phyloP scores from a whole-genome alignment of 2,329 filamentous ascomycete species.

The Chaetomium olivaceum region DNA sequence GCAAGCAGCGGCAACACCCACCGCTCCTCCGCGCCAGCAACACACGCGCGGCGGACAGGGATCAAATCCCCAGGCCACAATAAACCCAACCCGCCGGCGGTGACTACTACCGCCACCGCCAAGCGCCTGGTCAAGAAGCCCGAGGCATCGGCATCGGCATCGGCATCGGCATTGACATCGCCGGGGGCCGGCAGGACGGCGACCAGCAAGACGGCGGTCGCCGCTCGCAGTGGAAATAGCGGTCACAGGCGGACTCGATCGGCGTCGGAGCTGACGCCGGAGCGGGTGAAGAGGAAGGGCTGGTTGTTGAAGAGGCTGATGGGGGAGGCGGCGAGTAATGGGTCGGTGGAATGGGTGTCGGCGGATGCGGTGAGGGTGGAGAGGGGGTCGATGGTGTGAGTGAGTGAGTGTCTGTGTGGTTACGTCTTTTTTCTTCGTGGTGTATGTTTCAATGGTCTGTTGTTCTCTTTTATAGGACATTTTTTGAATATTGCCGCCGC shows the following conservation, averaged over 20 bases:
- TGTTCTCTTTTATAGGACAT: no score
- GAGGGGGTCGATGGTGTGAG: neutral
- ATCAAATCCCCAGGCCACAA: neutral
- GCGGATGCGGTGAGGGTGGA: conserved; percentile 12
- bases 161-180: no score
- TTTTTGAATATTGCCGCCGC: neutral
- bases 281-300: neutral
- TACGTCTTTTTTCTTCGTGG: neutral
- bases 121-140: no score
- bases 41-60: neutral
- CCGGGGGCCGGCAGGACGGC: no score
- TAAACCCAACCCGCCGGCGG: no score
- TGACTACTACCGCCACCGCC: no score
- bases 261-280: no score
- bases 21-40: neutral
- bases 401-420: neutral
- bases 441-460: no score
- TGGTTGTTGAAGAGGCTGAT: neutral
- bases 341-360: conserved; percentile 20
- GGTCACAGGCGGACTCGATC: neutral
- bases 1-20: neutral
- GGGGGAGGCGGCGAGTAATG: neutral
- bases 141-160: no score
- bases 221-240: no score
- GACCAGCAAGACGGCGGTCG: no score